Evolutionary conservation across 345 rosid species (phyloP), one percentile per base, ranked within the genome.

Genomic region (Raphanus sativus): DNA sequence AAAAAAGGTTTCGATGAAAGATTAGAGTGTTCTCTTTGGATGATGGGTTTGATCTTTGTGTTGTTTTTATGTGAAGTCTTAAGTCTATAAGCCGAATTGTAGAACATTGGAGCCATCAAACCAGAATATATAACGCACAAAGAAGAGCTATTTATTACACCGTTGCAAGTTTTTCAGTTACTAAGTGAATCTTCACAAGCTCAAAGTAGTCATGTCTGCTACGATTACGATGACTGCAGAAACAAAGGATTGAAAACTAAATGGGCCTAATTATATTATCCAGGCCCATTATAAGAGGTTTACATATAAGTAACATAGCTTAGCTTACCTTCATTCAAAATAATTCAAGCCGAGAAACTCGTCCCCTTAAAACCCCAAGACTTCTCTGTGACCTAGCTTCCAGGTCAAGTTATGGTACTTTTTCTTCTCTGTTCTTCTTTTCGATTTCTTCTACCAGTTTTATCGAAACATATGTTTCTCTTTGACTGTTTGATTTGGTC

Each of bases 341-440:
- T 11, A 40, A 12, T 45, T 60, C 33, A 6, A 45, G 64, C 62
- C 24, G 69, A 66, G 6, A 72, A 65, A 32, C 5, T 77, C 67
- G 75, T 32, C 63, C 4, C 68, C 34, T 73, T 67, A 50, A 71
- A 78, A 73, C 81, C 77, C 77, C 73, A 73, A 42, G 1, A 73
- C 77, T 72, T 36, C 77, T 61, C 60, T 67, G 40, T 26, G 48
- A 28, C 73, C 73, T 72, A 72, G 58, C 16, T 8, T 59, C 9
- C 56, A 77, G 54, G 48, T 69, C 6, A 62, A 71, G 16, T 67
- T 42, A 48, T 79, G 82, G 82, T 79, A 79, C 61, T 36, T 61
- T n/a, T 21, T 45, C 28, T 16, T 26, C 55, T 45, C 55, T 70
- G 25, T 13, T 11, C 25, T 13, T 11, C 25, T 63, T 26, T 5